Conservation (phyloP, 1,284 basidiomycete species). For the Apiotrichum montevideense region DNA sequence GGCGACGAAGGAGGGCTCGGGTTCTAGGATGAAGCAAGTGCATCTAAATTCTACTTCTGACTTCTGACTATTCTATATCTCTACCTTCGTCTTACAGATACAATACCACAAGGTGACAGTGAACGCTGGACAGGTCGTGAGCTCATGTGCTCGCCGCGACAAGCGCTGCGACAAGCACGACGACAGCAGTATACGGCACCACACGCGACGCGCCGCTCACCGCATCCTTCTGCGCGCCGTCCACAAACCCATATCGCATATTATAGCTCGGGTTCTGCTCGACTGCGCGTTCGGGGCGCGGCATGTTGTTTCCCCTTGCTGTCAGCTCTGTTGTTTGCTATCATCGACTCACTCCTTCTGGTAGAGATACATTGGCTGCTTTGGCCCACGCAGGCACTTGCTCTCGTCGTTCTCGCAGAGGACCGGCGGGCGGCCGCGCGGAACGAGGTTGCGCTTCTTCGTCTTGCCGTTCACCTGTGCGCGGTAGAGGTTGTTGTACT, state of each 20-base stretch:
- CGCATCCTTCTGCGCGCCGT: slow-evolving; percentile 29
- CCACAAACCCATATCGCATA: slow-evolving; percentile 22
- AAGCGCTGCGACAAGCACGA: too few relatives aligned
- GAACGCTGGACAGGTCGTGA: too few relatives aligned
- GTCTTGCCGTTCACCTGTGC: slow-evolving; percentile 56
- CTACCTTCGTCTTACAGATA: too few relatives aligned
- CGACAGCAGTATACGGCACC: too few relatives aligned
- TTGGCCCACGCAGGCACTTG: slow-evolving; percentile 33
- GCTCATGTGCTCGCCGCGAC: too few relatives aligned
- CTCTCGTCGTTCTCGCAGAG: slow-evolving; percentile 31
- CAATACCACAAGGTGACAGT: too few relatives aligned
- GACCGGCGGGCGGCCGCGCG: slow-evolving; percentile 47
- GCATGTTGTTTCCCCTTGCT: slow-evolving; percentile 11
- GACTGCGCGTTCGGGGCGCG: not conserved
- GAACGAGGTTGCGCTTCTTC: slow-evolving; percentile 16
- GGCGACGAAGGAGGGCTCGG: too few relatives aligned
- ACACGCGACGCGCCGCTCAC: not conserved
- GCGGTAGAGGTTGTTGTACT: slow-evolving; percentile 68
- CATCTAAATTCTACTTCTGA: too few relatives aligned
- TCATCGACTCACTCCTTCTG: slow-evolving; percentile 14
- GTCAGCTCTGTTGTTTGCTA: not conserved
- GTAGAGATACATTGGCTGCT: slow-evolving; percentile 19
- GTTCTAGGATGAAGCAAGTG: too few relatives aligned
- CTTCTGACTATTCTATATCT: too few relatives aligned
- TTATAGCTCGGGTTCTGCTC: slow-evolving; percentile 37